phyloP scores from a whole-genome alignment of 768 basidiomycete genomes.

The Agrocybe chaxingu region DNA sequence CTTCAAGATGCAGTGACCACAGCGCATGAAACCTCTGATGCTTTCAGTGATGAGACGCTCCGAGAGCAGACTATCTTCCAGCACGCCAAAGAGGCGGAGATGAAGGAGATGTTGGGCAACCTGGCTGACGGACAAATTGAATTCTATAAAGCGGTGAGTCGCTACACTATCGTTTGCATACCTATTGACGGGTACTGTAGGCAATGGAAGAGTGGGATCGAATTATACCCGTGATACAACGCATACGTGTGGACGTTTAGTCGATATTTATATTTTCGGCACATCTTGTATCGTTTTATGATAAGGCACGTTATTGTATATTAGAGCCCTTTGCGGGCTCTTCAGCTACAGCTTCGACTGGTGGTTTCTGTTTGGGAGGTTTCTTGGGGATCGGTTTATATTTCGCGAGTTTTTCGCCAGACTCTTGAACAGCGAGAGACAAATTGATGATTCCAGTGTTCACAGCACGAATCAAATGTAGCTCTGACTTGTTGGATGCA shows the following conservation, averaged over 20 bases:
- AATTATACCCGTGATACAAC: conserved; percentile 90
- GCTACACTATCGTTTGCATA: conserved; percentile 1
- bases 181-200: conserved; percentile 30
- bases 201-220: conserved; percentile 98
- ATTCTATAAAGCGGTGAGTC: conserved; percentile 77
- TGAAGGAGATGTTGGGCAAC: conserved; percentile 91
- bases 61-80: conserved; percentile 91
- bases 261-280: conserved; percentile 11
- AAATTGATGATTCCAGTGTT: conserved; percentile 85
- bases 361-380: conserved; percentile 14
- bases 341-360: conserved; percentile 8
- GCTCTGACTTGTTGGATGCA: conserved; percentile 59
- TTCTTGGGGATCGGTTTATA: conserved; percentile 22
- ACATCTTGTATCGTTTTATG: conserved; percentile 9
- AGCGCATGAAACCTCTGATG: conserved; percentile 93
- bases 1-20: conserved; percentile 95
- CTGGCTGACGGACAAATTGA: conserved; percentile 95
- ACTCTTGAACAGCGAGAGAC: conserved; percentile 79
- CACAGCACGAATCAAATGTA: conserved; percentile 75
- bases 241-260: conserved; percentile 90
- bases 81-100: conserved; percentile 86
- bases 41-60: conserved; percentile 93
- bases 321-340: conserved; percentile 18
- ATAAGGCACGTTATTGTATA: conserved; percentile 19
- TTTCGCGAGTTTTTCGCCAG: conserved; percentile 58